phyloP scores from a whole-genome alignment of 169 alveolate species.

The Condylostoma magnum region DNA sequence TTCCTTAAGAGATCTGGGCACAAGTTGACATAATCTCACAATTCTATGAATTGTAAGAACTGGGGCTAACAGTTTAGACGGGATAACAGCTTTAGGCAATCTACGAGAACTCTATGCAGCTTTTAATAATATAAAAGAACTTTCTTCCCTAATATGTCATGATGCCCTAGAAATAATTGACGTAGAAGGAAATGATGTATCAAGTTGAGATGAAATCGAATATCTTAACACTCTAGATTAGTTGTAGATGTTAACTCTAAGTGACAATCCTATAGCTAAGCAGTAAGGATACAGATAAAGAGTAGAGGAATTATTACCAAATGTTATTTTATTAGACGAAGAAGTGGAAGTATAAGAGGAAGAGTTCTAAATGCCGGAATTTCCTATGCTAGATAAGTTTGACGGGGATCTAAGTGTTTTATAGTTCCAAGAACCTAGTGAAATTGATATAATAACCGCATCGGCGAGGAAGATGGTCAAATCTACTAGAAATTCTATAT shows the following conservation, averaged over 20 bases:
- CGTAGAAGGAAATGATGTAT: slow-evolving; percentile 43
- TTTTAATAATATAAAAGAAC: slow-evolving; percentile 35
- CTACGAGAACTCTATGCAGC: slow-evolving; percentile 39
- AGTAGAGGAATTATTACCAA: background rate
- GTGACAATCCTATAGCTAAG: slow-evolving; percentile 34
- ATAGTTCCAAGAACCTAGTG: background rate
- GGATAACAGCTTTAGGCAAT: slow-evolving; percentile 38
- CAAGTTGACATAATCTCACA: slow-evolving; percentile 30
- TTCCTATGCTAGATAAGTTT: background rate
- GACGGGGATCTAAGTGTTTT: background rate
- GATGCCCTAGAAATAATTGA: slow-evolving; percentile 46
- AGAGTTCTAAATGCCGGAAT: background rate
- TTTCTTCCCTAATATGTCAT: slow-evolving; percentile 35
- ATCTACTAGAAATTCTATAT: background rate
- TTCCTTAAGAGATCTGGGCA: slow-evolving; percentile 41
- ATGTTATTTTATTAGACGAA: slow-evolving; percentile 32
- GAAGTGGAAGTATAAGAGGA: background rate
- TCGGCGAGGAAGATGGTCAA: background rate
- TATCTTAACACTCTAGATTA: slow-evolving; percentile 14
- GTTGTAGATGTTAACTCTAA: slow-evolving; percentile 6
- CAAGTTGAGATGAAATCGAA: slow-evolving; percentile 32
- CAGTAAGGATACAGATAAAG: slow-evolving; percentile 1
- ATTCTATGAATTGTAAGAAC: slow-evolving; percentile 37
- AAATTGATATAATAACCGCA: background rate
- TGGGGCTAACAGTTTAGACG: slow-evolving; percentile 30